Percentiles rank a stretch among this genome's conserved stretches.
Evolutionary conservation across 306 rosid genomes (phyloP).

Genomic region (Prunus mume): DNA sequence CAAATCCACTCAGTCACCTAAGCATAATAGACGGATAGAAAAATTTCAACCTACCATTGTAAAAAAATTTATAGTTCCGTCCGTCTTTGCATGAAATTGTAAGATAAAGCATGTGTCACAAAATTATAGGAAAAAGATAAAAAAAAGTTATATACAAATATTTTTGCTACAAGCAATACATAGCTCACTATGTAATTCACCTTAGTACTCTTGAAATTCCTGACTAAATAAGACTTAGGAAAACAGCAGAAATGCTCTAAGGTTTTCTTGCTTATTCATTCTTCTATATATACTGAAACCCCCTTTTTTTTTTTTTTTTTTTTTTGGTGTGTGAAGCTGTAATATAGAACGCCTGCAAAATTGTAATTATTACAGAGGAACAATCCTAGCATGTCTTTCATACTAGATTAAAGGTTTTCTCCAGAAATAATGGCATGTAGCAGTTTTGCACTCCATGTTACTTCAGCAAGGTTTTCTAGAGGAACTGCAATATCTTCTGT

Average conservation of each 20-base stretch:
- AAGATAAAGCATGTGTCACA: too few relatives aligned
- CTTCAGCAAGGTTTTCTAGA: slow-evolving; percentile 49
- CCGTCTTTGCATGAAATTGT: too few relatives aligned
- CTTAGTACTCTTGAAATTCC: not conserved
- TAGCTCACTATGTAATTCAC: not conserved
- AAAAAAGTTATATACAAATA: not conserved
- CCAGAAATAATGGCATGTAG: slow-evolving; percentile 44
- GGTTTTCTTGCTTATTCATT: not conserved
- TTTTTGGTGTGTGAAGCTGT: not conserved
- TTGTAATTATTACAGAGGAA: not conserved
- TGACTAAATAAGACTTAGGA: not conserved
- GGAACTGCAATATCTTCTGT: slow-evolving; percentile 56
- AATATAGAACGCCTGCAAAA: not conserved
- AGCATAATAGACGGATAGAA: too few relatives aligned
- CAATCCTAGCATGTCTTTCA: not conserved
- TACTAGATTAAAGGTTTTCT: slow-evolving; percentile 31
- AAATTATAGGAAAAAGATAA: not conserved
- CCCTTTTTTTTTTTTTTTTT: not conserved
- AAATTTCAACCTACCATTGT: too few relatives aligned
- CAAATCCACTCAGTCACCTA: too few relatives aligned
- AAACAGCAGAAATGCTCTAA: not conserved
- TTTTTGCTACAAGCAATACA: not conserved
- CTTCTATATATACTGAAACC: not conserved
- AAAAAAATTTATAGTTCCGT: too few relatives aligned
- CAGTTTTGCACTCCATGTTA: slow-evolving; percentile 63